These are phyloP conservation scores for Schizosaccharomyces cryophilus DNA, from an alignment of 805 yeast genomes.

Conservation along the genomic window DNA sequence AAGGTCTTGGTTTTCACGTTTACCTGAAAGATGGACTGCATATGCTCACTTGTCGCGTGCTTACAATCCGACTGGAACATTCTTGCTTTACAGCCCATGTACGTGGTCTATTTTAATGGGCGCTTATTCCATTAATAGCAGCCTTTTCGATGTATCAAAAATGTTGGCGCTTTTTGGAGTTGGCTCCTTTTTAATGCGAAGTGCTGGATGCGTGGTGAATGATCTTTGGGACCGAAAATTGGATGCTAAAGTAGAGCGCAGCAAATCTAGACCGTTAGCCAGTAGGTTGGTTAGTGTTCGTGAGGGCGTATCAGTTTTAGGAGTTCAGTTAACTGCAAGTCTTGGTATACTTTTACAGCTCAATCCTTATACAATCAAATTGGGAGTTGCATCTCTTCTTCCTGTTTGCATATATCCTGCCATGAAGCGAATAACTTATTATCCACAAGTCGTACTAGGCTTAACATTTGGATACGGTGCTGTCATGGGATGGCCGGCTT, in stretches of 20 bases:
- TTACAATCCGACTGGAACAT: constrained; percentile 91
- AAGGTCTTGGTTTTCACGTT: not conserved
- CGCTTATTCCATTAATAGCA: constrained; percentile 41
- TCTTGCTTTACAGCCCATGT: constrained; percentile 60
- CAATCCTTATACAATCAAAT: constrained; percentile 57
- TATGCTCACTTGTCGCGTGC: constrained; percentile 78
- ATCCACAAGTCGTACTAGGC: constrained; percentile 69
- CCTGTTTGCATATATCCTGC: constrained; percentile 73
- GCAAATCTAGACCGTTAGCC: constrained; percentile 80
- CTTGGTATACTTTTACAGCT: constrained; percentile 42
- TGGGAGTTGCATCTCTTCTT: constrained; percentile 61
- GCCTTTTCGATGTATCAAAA: constrained; percentile 33
- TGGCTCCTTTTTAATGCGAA: constrained; percentile 82
- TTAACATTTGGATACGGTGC: constrained; percentile 89
- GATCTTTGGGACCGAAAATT: constrained; percentile 66
- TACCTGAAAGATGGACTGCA: constrained; percentile 61
- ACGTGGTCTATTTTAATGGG: constrained; percentile 89
- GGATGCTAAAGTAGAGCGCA: constrained; percentile 68
- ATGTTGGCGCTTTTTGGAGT: constrained; percentile 49
- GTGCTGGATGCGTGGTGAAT: constrained; percentile 92
- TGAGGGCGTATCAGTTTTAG: constrained; percentile 48
- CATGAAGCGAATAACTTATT: constrained; percentile 82
- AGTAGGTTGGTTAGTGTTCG: constrained; percentile 50
- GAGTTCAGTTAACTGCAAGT: constrained; percentile 52
- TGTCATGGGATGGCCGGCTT: constrained; percentile 80